These are phyloP conservation scores for Chlamydomonas reinhardtii DNA, from an alignment of 163 green algal genomes.

Conservation along the genomic window DNA sequence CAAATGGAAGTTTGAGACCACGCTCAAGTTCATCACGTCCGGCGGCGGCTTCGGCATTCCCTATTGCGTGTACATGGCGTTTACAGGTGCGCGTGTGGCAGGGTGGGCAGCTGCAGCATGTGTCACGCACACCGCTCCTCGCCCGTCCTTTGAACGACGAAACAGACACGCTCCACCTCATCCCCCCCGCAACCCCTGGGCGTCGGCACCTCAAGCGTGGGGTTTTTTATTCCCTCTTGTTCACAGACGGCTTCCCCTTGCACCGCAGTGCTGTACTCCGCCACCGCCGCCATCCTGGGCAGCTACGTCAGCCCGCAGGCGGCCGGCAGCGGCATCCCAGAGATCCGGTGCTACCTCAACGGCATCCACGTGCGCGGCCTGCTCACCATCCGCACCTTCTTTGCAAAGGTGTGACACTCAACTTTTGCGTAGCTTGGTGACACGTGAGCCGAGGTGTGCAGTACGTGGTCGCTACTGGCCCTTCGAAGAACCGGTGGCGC, in stretches of 20 bases:
- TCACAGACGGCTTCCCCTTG: too few relatives aligned
- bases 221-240: too few relatives aligned
- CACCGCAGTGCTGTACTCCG: slow-evolving; percentile 21
- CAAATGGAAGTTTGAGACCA: slow-evolving; percentile 36
- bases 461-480: too few relatives aligned
- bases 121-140: too few relatives aligned
- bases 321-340: slow-evolving; percentile 84
- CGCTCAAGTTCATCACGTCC: slow-evolving; percentile 16
- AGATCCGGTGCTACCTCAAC: slow-evolving; percentile 90
- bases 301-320: slow-evolving; percentile 62
- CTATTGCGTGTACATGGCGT: slow-evolving; percentile 38
- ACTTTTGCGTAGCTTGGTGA: too few relatives aligned
- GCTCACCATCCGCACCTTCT: slow-evolving; percentile 78
- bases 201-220: too few relatives aligned
- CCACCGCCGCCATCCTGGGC: slow-evolving; percentile 29
- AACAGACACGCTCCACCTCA: too few relatives aligned
- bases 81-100: background rate
- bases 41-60: slow-evolving; percentile 15
- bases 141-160: too few relatives aligned
- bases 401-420: slow-evolving; percentile 81
- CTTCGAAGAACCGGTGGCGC: too few relatives aligned
- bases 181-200: too few relatives aligned
- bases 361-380: slow-evolving; percentile 83
- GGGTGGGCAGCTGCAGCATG: too few relatives aligned
- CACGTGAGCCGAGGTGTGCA: too few relatives aligned